Conservation (phyloP, 2,329 filamentous ascomycete genomes). For the Coniosporium tulheliwenetii region DNA sequence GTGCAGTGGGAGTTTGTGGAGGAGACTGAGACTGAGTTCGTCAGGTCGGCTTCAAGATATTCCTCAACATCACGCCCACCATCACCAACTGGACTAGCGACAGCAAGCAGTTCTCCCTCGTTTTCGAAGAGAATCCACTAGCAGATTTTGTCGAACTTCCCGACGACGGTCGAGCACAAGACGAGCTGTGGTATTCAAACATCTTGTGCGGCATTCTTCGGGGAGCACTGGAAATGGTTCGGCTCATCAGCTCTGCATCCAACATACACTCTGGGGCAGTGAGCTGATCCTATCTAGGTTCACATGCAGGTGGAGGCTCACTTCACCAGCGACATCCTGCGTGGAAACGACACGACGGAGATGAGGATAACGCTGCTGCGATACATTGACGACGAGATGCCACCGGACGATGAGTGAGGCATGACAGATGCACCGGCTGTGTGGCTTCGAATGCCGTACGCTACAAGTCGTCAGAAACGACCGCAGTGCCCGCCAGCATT, state of each 20-base stretch:
- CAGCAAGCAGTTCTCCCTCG: slow-evolving; percentile 87
- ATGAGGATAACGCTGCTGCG: slow-evolving; percentile 86
- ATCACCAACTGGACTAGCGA: slow-evolving; percentile 94
- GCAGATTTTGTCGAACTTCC: slow-evolving; percentile 96
- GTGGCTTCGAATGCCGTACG: slow-evolving; percentile 1
- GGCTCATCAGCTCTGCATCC: slow-evolving; percentile 5
- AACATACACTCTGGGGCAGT: not conserved
- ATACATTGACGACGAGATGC: slow-evolving; percentile 95
- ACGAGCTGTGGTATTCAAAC: slow-evolving; percentile 97
- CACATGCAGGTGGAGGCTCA: slow-evolving; percentile 98
- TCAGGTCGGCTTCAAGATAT: slow-evolving; percentile 96
- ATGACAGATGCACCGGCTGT: not conserved
- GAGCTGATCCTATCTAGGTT: slow-evolving; percentile 28
- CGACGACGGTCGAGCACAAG: slow-evolving; percentile 87
- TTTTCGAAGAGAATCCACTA: slow-evolving; percentile 93
- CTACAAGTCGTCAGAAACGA: too few relatives aligned
- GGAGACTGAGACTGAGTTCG: not conserved
- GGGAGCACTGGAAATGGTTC: slow-evolving; percentile 88
- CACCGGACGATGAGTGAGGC: slow-evolving; percentile 81
- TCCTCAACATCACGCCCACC: slow-evolving; percentile 87
- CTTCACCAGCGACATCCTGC: slow-evolving; percentile 84
- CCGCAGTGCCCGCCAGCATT: too few relatives aligned
- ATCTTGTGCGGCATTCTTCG: slow-evolving; percentile 86
- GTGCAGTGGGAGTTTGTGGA: not conserved
- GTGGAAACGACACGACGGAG: slow-evolving; percentile 91